Percentiles rank a stretch among this genome's conserved stretches.
Conservation (phyloP, 2,329 filamentous ascomycete species). For the Calonectria crousiana region DNA sequence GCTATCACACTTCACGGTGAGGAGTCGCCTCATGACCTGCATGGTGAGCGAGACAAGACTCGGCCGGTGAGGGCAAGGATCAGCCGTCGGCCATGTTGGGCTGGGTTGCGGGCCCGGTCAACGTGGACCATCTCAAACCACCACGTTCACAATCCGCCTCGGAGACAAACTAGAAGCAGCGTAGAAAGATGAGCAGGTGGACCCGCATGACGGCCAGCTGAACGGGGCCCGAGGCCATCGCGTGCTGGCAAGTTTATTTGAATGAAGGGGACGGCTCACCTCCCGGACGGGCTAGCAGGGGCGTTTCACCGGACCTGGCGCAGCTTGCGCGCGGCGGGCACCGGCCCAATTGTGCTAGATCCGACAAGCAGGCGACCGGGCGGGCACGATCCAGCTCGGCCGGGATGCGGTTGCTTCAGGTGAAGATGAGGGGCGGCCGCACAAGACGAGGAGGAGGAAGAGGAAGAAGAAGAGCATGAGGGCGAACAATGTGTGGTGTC, state of each 20-base stretch:
- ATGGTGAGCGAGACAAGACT: slow-evolving; percentile 3
- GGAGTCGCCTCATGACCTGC: slow-evolving; percentile 5
- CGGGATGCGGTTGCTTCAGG: slow-evolving; percentile 19
- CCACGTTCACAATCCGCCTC: neutral
- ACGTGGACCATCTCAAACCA: slow-evolving; percentile 7
- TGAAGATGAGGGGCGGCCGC: neutral
- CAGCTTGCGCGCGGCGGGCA: neutral
- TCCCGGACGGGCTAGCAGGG: neutral
- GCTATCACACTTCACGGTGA: neutral
- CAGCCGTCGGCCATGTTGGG: neutral
- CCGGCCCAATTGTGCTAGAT: slow-evolving; percentile 10
- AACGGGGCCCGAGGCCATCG: slow-evolving; percentile 5
- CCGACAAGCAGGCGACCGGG: neutral
- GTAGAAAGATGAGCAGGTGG: slow-evolving; percentile 10
- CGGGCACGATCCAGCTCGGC: slow-evolving; percentile 21
- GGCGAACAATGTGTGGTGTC: neutral
- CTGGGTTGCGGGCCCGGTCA: neutral
- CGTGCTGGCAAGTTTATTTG: slow-evolving; percentile 7
- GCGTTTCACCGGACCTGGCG: slow-evolving; percentile 16
- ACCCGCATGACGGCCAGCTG: neutral
- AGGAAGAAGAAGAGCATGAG: neutral
- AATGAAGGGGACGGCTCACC: neutral
- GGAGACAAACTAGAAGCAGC: slow-evolving; percentile 17
- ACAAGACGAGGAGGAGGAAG: neutral
- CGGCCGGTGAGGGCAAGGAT: neutral